Conservation (phyloP, 257 asterid genomes). For the Primulina huaijiensis region DNA sequence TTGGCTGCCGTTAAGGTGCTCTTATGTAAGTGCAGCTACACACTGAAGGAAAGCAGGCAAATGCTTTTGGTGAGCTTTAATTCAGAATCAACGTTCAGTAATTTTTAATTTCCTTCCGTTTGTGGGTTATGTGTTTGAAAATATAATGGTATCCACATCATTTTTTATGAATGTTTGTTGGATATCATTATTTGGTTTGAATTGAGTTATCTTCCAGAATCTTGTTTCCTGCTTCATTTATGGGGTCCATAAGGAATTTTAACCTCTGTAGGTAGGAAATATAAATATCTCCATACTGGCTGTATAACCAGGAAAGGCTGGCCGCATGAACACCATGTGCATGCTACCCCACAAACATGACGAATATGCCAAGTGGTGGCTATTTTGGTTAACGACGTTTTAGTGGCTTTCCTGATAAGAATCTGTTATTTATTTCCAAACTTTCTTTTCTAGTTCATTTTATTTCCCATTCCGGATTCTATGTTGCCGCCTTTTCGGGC, state of each 20-base stretch:
- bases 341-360: not conserved
- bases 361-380: not conserved
- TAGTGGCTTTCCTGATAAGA: not conserved
- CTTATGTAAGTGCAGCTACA: constrained; percentile 54
- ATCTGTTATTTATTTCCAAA: not conserved
- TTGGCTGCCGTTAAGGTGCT: constrained; percentile 63
- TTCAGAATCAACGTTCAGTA: constrained; percentile 22
- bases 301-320: not conserved
- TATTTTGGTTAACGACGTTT: constrained; percentile 4
- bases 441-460: not conserved
- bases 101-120: constrained; percentile 24
- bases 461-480: not conserved
- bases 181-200: constrained; percentile 1
- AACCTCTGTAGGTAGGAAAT: not conserved
- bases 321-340: not conserved
- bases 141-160: not conserved
- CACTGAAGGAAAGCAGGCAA: constrained; percentile 75
- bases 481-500: not conserved
- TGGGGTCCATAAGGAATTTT: constrained; percentile 2
- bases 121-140: constrained; percentile 14
- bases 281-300: not conserved
- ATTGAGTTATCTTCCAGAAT: not conserved
- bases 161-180: not conserved
- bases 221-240: constrained; percentile 2
- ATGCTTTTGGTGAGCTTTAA: constrained; percentile 80